Base-by-base conservation (phyloP, 1,284 basidiomycete species). In the Papiliotrema nemorosa region DNA sequence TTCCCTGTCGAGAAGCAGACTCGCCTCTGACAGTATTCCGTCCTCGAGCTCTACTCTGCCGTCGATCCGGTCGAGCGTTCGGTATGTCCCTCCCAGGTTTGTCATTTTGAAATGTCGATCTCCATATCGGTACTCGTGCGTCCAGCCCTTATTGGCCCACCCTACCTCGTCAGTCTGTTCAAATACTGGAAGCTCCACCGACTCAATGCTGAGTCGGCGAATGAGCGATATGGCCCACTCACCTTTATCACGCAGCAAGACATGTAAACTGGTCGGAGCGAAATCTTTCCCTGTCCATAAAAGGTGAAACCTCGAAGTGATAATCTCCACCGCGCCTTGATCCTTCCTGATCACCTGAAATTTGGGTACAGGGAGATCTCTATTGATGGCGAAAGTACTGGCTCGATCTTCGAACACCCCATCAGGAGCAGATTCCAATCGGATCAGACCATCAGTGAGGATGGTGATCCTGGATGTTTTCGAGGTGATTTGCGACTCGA, bases 331-430 rank as follows among this genome's bases (percentile, higher is more conserved):
- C n/a, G 41, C 37, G 9, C 44, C 51, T 21, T 50, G 46, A 6
- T 50, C 45, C 20, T 27, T 20, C 3, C 45, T 35, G 21, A 52
- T 31, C 20, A 58, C 33, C 3, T 49, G 18, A 37, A 52, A 54
- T 12, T 53, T 37, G 20, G 56, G 56, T 10, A 52, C 50, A 25
- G 49, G 35, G 3, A 62, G 43, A 27, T 55, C 42, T 12, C 59
- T 45, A 33, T 54, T 42, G n/a, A 61, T 35, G 0, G 59, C 61
- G 51, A 63, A 63, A 1, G 61, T 61, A 7, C 52, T 55, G 4
- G 59, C 61, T 22, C 59, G 55, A 35, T 63, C 61, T 42, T 63
- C 61, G 34, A 63, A 63, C 24, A 40, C 31, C 6, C 57, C 57
- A 46, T 57, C 53, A 2, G 44, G 44, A 3, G 57, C 50, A 24